Evolutionary conservation across 495 filamentous ascomycete species (phyloP), one percentile per base, ranked within the genome.

Genomic region (Lasiosphaeris hirsuta): DNA sequence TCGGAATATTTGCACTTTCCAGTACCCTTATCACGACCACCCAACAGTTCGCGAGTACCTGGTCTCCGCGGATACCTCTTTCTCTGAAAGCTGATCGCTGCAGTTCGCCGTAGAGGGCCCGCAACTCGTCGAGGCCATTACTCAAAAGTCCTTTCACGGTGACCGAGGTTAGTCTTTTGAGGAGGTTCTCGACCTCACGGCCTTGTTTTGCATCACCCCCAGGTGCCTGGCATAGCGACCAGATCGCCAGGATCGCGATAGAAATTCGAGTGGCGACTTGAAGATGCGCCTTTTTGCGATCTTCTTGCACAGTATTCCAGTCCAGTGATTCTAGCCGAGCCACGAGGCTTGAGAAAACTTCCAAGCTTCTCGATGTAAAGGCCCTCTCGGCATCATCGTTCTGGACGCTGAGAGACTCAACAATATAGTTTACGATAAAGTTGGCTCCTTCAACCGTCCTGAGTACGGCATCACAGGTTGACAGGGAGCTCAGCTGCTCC

Each of bases 11-110:
- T 36, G 72, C 76, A 34, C 70, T 73, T 36, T 76, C 72, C 9
- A 90, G 69, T 0, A 86, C 70, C 46, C 88, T 81, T 45, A 85
- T 81, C 7, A 83, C 63, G 50, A 90, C 70, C 35, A 93, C 81
- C 70, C 90, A 87, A 38, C 82, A 79, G 58, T 91, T 84, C 23
- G 85, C 75, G 2, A 76, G 57, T 44, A 76, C 73, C 23, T 84
- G 75, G 10, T 84, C 76, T 11, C 81, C 74, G 19, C 77, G 77
- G 51, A 96, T 86, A 0, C 89, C 90, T 38, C 70, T 77, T 51
- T 93, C 90, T 15, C 84, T 75, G 39, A 73, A 70, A 3, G 78
- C 64, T 33, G 71, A 63, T 5, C 67, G 72, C 57, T 85, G 81
- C 43, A 86, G 80, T 17, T 85, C 78, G 17, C 85, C 78, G 53